Base-by-base conservation (phyloP, 2,329 filamentous ascomycete species). In the Sarocladium brachiariae region DNA sequence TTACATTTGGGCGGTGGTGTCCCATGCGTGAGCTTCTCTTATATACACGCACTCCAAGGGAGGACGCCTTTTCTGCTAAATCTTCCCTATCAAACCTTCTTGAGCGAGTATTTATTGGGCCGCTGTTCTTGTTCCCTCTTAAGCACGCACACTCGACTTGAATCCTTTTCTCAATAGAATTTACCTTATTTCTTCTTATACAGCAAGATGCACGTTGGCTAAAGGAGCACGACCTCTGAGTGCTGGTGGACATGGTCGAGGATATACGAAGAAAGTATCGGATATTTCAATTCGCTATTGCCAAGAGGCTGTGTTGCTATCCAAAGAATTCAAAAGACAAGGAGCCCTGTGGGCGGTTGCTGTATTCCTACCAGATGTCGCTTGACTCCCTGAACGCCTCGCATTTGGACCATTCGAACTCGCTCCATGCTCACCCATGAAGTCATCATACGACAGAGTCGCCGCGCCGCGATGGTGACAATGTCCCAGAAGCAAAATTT, bases 401-500 rank as follows among this genome's bases (percentile, higher is more conserved):
- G 43, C 43, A 47, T 31, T 31, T 47, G 43, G 19, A 47, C 27
- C 43, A 47, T 47, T 31, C 23, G 16, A 10, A 31, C 27, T 21
- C 24, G 7, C 9, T 33, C n/a, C 43, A 19, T 31, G n/a, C 25
- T 31, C 27, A 33, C n/a, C 27, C 27, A 19, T 18, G 4, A 19
- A 47, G 14, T 9, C 59, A 53, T 68, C 57, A 70, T 63, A 68
- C 66, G 61, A 56, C 61, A 51, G 65, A 62, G 50, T 66, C 61
- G 39, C 57, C 56, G 23, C 37, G 49, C 41, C 55, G 56, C 51
- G 39, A 30, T 14, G 48, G 23, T 16, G 48, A 50, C 11, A 34
- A 39, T 30, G 33, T 31, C 30, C 35, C 48, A 4, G 13, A 33
- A 16, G 18, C 13, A 21, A 6, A 30, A 30, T 39, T 52, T 18